phyloP scores from a whole-genome alignment of 345 rosid species.

The Dimocarpus longan region DNA sequence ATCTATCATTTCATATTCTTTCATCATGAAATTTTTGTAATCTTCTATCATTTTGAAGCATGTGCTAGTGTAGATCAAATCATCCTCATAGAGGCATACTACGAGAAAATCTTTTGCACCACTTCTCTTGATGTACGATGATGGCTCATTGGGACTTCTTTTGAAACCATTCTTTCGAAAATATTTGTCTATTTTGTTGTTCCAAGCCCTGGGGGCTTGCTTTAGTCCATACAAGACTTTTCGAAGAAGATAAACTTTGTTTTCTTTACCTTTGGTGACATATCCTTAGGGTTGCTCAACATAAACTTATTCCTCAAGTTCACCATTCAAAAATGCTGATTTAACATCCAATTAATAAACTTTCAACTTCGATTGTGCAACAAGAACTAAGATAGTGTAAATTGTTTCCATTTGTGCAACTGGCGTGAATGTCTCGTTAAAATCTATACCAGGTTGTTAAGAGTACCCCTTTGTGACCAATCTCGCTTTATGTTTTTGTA shows the following conservation, averaged over 20 bases:
- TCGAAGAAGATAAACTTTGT: neutral
- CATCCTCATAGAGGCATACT: neutral
- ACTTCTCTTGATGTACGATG: neutral
- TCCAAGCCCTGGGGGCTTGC: neutral
- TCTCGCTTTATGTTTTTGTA: too few species aligned
- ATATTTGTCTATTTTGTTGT: neutral
- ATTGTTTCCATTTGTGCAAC: neutral
- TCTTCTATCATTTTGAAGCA: neutral
- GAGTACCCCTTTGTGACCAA: slow-evolving; percentile 1
- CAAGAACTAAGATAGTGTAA: neutral
- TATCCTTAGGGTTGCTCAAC: neutral
- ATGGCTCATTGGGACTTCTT: neutral
- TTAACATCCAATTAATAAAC: slow-evolving; percentile 4
- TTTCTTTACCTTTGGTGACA: neutral
- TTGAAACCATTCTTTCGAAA: neutral
- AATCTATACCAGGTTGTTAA: neutral
- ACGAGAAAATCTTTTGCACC: neutral
- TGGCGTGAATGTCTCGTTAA: neutral
- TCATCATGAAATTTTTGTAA: neutral
- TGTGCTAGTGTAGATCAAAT: neutral
- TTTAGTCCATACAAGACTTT: neutral
- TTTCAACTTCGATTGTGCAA: neutral
- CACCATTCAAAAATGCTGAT: neutral
- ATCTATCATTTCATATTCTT: neutral
- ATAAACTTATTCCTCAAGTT: neutral